Evolutionary conservation across 441 rosid genomes (phyloP).

Genomic region (Macaranga tanarius): DNA sequence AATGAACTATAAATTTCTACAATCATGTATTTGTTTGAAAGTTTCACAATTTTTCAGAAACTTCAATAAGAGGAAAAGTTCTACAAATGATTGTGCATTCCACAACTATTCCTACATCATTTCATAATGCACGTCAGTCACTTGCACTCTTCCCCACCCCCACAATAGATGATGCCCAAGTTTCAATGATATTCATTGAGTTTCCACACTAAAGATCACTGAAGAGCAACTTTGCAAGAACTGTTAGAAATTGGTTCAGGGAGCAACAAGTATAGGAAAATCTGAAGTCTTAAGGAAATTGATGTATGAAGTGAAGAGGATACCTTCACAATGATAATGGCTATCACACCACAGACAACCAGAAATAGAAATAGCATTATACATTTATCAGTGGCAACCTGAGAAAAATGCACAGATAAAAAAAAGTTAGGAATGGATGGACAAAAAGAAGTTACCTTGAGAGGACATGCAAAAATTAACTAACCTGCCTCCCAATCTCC

Average conservation of each 20-base stretch:
- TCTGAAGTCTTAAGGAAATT: not conserved
- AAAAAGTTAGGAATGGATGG: not conserved
- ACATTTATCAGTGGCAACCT: conserved; percentile 99
- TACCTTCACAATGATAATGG: conserved; percentile 97
- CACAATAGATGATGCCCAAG: not conserved
- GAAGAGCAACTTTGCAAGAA: not conserved
- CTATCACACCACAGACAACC: conserved; percentile 87
- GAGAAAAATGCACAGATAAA: conserved; percentile 19
- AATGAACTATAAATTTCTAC: not conserved
- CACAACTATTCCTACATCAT: not conserved
- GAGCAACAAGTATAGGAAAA: not conserved
- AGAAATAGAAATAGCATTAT: conserved; percentile 94
- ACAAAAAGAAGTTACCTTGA: not conserved
- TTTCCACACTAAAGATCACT: not conserved
- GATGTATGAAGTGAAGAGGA: conserved; percentile 11
- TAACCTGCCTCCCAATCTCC: conserved; percentile 98
- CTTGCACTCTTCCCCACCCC: too few relatives aligned
- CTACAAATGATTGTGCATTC: not conserved
- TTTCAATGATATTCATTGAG: not conserved
- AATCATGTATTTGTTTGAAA: not conserved
- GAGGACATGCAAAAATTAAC: conserved; percentile 21
- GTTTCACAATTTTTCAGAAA: not conserved
- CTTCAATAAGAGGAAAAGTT: too few relatives aligned
- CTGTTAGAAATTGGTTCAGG: not conserved
- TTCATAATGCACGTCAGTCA: too few relatives aligned